Percentiles rank a stretch among this genome's conserved stretches.
phyloP scores from a whole-genome alignment of 1,284 basidiomycete species.

The Exobasidium cylindrosporum region DNA sequence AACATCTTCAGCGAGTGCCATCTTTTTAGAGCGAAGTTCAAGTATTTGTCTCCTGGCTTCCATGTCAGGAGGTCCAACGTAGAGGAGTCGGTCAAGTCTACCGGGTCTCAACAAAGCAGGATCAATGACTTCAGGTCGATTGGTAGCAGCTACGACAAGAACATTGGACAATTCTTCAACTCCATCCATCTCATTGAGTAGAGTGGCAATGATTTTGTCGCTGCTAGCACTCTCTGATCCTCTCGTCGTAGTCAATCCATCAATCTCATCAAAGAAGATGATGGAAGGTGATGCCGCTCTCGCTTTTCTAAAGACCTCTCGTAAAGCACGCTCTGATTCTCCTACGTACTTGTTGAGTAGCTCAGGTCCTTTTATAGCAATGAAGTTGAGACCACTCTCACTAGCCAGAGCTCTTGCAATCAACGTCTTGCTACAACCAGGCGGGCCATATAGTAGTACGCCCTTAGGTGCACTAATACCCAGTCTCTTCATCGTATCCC shows the following conservation, averaged over 20 bases:
- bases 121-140: slow-evolving; percentile 89
- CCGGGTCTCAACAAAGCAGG: slow-evolving; percentile 92
- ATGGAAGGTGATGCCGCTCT: slow-evolving; percentile 89
- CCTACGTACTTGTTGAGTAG: slow-evolving; percentile 86
- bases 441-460: slow-evolving; percentile 90
- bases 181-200: slow-evolving; percentile 96
- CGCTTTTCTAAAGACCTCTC: slow-evolving; percentile 93
- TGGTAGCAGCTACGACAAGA: slow-evolving; percentile 91
- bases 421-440: slow-evolving; percentile 95
- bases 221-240: slow-evolving; percentile 56
- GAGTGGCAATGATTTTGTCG: slow-evolving; percentile 84
- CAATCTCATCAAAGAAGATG: slow-evolving; percentile 97
- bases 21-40: slow-evolving; percentile 69
- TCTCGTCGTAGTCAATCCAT: slow-evolving; percentile 81
- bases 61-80: slow-evolving; percentile 85
- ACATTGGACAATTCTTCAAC: slow-evolving; percentile 89
- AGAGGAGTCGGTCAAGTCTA: slow-evolving; percentile 88
- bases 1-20: slow-evolving; percentile 67
- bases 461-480: slow-evolving; percentile 87
- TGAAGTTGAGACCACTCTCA: slow-evolving; percentile 88
- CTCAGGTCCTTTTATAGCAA: slow-evolving; percentile 98
- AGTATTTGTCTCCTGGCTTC: slow-evolving; percentile 79
- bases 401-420: slow-evolving; percentile 84
- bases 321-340: slow-evolving; percentile 88
- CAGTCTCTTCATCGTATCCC: slow-evolving; percentile 77